Evolutionary conservation across 768 basidiomycete species (phyloP).

Genomic region (Sarcodon sp.): DNA sequence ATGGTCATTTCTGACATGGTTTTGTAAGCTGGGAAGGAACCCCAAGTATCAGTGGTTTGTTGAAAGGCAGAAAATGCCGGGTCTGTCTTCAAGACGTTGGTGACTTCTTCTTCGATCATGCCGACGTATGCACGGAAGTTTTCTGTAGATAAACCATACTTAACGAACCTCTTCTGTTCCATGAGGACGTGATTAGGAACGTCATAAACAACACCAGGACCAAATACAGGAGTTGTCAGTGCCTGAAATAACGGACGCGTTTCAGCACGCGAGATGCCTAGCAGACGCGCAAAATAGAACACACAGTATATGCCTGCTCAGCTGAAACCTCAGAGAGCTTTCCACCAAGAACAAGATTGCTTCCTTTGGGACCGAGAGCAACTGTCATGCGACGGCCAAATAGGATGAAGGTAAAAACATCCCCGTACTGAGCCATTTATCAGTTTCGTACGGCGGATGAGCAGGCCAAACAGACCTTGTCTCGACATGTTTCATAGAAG

Average conservation of each 20-base stretch:
- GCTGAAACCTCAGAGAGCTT: constrained; percentile 88
- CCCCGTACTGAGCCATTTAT: constrained; percentile 55
- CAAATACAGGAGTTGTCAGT: constrained; percentile 90
- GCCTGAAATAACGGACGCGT: constrained; percentile 33
- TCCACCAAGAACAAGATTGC: constrained; percentile 89
- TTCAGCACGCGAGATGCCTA: background rate
- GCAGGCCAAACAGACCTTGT: constrained; percentile 43
- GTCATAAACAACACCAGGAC: constrained; percentile 96
- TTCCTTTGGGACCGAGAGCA: constrained; percentile 82
- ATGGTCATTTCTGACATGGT: constrained; percentile 84
- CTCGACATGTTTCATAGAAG: constrained; percentile 70
- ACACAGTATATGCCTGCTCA: constrained; percentile 94
- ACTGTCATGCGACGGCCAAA: constrained; percentile 87
- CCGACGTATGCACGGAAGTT: constrained; percentile 75
- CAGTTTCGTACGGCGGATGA: background rate
- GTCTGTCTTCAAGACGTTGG: constrained; percentile 59
- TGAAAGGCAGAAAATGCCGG: constrained; percentile 49
- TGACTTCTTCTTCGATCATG: constrained; percentile 30
- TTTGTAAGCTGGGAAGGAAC: constrained; percentile 59
- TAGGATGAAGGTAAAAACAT: constrained; percentile 93
- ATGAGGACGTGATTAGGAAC: constrained; percentile 93
- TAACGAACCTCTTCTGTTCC: constrained; percentile 99
- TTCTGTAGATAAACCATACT: constrained; percentile 86
- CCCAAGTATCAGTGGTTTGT: constrained; percentile 67
- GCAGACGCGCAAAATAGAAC: constrained; percentile 1